Percentiles rank a stretch among this genome's conserved stretches.
Conservation (phyloP, 495 filamentous ascomycete species). For the Penicillium ochrochloron region DNA sequence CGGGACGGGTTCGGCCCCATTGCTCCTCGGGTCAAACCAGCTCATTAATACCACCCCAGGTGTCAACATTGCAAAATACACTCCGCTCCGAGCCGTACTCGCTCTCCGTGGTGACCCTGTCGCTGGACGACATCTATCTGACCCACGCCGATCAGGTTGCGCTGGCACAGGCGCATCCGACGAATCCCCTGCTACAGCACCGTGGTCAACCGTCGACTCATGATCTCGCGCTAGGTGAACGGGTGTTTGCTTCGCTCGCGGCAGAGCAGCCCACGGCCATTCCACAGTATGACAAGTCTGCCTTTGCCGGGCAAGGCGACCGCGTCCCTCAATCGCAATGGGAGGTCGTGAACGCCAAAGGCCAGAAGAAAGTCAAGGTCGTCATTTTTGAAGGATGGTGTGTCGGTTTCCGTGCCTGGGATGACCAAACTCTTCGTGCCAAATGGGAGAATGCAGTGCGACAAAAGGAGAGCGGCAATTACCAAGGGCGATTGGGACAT, state of each 20-base stretch:
- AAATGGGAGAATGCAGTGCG: constrained; percentile 61
- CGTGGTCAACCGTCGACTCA: constrained; percentile 88
- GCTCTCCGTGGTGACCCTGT: constrained; percentile 75
- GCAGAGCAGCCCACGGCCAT: constrained; percentile 59
- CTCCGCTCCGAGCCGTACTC: constrained; percentile 68
- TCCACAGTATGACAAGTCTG: constrained; percentile 84
- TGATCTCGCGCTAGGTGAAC: constrained; percentile 67
- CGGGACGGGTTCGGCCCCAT: constrained; percentile 15
- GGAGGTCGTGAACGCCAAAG: constrained; percentile 63
- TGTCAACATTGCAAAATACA: constrained; percentile 67
- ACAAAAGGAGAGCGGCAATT: constrained; percentile 46
- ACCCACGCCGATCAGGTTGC: constrained; percentile 70
- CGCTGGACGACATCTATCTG: constrained; percentile 92
- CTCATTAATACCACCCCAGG: constrained; percentile 39
- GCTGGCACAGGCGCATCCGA: constrained; percentile 63
- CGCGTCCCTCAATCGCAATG: constrained; percentile 64
- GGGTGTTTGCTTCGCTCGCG: constrained; percentile 66
- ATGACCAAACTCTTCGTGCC: constrained; percentile 53
- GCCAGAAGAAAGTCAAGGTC: constrained; percentile 53
- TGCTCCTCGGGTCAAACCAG: constrained; percentile 11
- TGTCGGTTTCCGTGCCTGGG: constrained; percentile 78
- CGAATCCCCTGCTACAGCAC: constrained; percentile 78
- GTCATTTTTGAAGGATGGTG: constrained; percentile 93
- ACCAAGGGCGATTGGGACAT: constrained; percentile 55
- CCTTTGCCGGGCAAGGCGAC: constrained; percentile 78